phyloP scores from a whole-genome alignment of 2,329 filamentous ascomycete species.

The Pezicula neosporulosa region DNA sequence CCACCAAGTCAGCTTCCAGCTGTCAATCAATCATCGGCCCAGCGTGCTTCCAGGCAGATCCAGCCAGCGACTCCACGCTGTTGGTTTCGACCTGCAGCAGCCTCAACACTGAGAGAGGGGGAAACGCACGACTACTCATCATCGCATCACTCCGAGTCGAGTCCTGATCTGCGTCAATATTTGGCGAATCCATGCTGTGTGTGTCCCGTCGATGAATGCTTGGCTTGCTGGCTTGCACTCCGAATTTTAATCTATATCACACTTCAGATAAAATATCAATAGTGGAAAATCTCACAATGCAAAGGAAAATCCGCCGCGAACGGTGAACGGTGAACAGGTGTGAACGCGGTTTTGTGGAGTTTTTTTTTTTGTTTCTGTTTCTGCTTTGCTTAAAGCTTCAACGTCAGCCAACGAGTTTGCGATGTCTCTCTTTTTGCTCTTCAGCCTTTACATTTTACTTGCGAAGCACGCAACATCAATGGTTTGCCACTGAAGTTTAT shows the following conservation, averaged over 20 bases:
- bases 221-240: background rate
- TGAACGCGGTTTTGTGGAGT: too few relatives aligned
- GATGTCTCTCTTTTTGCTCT: too few relatives aligned
- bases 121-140: background rate
- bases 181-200: conserved; percentile 9
- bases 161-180: conserved; percentile 18
- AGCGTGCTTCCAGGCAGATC: background rate
- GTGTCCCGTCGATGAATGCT: too few relatives aligned
- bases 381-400: background rate
- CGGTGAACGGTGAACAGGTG: background rate
- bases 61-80: conserved; percentile 8
- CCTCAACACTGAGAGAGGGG: background rate
- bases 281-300: conserved; percentile 3
- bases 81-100: conserved; percentile 17
- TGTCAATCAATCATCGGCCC: background rate
- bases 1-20: background rate
- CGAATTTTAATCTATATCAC: conserved; percentile 20
- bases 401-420: background rate
- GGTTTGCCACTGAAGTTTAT: too few relatives aligned
- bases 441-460: too few relatives aligned
- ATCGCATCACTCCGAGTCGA: conserved; percentile 3
- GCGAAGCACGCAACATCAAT: too few relatives aligned
- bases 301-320: conserved; percentile 3
- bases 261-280: conserved; percentile 11
- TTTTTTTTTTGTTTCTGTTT: conserved; percentile 7